phyloP scores from a whole-genome alignment of 805 yeast genomes.

The Helenozyma rhizophorensis region DNA sequence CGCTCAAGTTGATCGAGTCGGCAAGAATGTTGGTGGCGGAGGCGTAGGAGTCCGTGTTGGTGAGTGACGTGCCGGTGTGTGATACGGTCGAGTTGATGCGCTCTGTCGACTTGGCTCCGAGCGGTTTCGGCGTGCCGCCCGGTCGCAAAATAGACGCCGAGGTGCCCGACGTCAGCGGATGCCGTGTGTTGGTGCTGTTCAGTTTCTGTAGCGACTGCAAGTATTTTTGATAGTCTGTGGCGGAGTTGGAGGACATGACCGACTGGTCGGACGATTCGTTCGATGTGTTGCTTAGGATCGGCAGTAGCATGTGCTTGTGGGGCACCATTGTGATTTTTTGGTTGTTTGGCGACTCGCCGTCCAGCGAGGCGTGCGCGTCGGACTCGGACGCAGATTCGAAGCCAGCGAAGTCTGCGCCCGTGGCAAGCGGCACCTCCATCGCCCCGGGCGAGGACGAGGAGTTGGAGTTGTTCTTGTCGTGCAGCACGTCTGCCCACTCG shows the following conservation, averaged over 20 bases:
- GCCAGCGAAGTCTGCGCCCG: background rate
- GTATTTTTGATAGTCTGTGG: conserved; percentile 18
- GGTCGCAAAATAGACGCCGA: conserved; percentile 13
- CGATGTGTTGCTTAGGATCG: conserved; percentile 12
- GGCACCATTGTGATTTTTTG: no score
- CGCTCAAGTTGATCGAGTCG: conserved; percentile 9
- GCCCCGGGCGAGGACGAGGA: conserved; percentile 16
- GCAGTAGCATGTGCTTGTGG: conserved; percentile 5
- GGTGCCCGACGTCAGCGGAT: conserved; percentile 15
- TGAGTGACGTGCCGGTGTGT: conserved; percentile 3
- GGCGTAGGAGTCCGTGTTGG: conserved; percentile 7
- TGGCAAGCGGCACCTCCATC: conserved; percentile 2
- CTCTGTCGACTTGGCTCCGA: conserved; percentile 3
- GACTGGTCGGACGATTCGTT: conserved; percentile 7
- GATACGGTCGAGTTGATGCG: conserved; percentile 3
- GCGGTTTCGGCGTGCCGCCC: conserved; percentile 7
- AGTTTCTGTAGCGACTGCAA: conserved; percentile 13
- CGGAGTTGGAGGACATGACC: conserved; percentile 3
- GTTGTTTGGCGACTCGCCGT: background rate
- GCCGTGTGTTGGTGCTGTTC: conserved; percentile 9
- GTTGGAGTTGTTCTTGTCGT: conserved; percentile 11
- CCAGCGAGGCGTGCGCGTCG: conserved; percentile 3
- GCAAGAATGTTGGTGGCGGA: conserved; percentile 9
- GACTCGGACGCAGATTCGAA: background rate
- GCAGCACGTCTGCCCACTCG: conserved; percentile 9